A percentile compares a stretch with the other conserved stretches of the same genome.
These are phyloP conservation scores for Lantana camara DNA, from an alignment of 257 asterid genomes.

Conservation along the genomic window DNA sequence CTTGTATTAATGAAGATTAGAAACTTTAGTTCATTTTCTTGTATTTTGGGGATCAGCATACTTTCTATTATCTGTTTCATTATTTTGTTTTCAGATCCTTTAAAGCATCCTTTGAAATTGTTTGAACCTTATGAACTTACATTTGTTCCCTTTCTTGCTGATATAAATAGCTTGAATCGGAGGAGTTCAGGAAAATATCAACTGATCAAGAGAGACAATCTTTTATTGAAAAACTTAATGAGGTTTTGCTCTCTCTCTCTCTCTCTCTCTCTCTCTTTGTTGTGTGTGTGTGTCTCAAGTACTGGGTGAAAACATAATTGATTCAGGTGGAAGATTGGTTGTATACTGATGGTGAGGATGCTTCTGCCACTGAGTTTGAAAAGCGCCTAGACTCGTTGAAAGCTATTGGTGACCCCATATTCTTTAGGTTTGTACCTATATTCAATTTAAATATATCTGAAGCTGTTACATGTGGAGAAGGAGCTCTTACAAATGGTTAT, in stretches of 20 bases:
- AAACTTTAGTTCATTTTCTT: background rate
- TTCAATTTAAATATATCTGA: conserved; percentile 22
- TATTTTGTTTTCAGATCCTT: conserved; percentile 19
- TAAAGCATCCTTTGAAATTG: background rate
- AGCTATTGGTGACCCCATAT: conserved; percentile 93
- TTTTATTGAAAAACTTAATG: conserved; percentile 80
- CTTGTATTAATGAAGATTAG: background rate
- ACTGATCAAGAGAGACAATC: conserved; percentile 78
- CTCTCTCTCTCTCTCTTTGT: conserved; percentile 5
- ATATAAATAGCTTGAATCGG: conserved; percentile 72
- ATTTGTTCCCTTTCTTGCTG: conserved; percentile 22
- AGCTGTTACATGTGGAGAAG: conserved; percentile 12
- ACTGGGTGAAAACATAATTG: conserved; percentile 20
- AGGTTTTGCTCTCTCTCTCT: conserved; percentile 58
- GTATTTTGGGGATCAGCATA: background rate
- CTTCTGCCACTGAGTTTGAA: conserved; percentile 85
- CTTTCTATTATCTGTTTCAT: conserved; percentile 9
- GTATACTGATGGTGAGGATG: conserved; percentile 99
- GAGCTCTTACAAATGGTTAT: conserved; percentile 24
- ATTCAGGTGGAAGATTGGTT: conserved; percentile 96
- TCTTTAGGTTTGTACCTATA: conserved; percentile 61
- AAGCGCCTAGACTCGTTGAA: conserved; percentile 77
- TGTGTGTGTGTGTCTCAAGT: background rate
- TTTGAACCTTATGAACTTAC: conserved; percentile 12
- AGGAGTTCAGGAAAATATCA: conserved; percentile 74